Percentiles rank a stretch among this genome's conserved stretches.
These are phyloP conservation scores for Linderina pennispora DNA, from an alignment of 192 early-diverging fungal species.

Conservation along the genomic window DNA sequence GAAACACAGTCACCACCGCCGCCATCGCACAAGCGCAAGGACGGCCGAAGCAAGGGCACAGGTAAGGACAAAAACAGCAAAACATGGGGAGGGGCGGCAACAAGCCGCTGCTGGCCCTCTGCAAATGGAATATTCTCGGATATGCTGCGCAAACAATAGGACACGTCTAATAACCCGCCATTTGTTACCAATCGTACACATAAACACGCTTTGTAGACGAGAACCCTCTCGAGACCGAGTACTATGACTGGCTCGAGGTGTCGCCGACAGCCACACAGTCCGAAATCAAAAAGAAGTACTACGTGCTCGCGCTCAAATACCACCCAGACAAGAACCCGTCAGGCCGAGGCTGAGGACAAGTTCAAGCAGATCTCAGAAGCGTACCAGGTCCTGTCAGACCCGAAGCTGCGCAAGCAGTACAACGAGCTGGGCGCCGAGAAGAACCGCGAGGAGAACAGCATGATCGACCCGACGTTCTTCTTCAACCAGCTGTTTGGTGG, in stretches of 20 bases:
- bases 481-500: constrained; percentile 97
- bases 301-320: constrained; percentile 51
- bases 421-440: constrained; percentile 76
- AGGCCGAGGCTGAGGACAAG: constrained; percentile 50
- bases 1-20: constrained; percentile 3
- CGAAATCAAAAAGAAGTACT: constrained; percentile 93
- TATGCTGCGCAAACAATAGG: no score
- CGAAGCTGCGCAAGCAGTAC: constrained; percentile 78
- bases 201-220: no score
- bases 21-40: constrained; percentile 21
- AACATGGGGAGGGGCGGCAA: no score
- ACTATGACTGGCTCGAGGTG: constrained; percentile 87
- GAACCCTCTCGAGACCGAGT: constrained; percentile 72
- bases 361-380: constrained; percentile 97
- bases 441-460: constrained; percentile 52
- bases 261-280: constrained; percentile 62
- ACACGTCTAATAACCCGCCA: no score
- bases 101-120: no score
- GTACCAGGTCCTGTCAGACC: constrained; percentile 93
- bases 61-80: no score
- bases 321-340: constrained; percentile 54
- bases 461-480: constrained; percentile 90
- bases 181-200: no score
- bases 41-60: constrained; percentile 38
- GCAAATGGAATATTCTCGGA: no score